phyloP scores from a whole-genome alignment of 2,329 filamentous ascomycete species.

The Ceratocystis colombiana region DNA sequence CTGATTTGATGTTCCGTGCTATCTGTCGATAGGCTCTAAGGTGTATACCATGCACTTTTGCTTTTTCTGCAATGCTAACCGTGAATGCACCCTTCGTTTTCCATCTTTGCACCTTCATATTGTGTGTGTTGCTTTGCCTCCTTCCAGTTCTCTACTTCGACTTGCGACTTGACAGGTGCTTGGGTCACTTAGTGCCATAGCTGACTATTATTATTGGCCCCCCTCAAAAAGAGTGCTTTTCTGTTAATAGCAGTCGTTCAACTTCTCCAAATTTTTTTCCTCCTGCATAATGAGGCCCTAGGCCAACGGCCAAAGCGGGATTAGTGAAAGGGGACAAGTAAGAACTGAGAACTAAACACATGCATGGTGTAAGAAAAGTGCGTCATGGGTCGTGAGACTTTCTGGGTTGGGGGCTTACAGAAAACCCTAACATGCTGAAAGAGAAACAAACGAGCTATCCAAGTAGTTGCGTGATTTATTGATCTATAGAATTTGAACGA shows the following conservation, averaged over 20 bases:
- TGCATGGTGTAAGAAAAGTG: too few relatives aligned
- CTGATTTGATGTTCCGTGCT: background rate
- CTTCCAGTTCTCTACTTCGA: background rate
- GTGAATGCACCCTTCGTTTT: background rate
- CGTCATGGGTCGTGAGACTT: too few relatives aligned
- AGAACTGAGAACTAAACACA: background rate
- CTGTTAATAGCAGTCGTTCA: background rate
- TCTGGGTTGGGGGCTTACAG: too few relatives aligned
- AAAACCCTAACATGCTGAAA: too few relatives aligned
- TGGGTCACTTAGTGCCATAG: background rate
- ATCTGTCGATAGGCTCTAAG: background rate
- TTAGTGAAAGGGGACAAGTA: background rate
- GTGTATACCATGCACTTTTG: background rate
- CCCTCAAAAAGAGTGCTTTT: background rate
- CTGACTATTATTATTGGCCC: background rate
- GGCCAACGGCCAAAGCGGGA: constrained; percentile 9
- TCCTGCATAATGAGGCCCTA: constrained; percentile 14
- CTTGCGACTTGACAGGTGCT: constrained; percentile 12
- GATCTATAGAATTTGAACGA: too few relatives aligned
- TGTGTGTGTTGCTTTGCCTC: background rate
- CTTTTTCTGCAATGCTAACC: background rate
- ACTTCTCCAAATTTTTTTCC: constrained; percentile 7
- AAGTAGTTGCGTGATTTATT: too few relatives aligned
- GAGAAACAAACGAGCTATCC: too few relatives aligned
- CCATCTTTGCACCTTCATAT: too few relatives aligned